Evolutionary conservation across 1,284 basidiomycete species (phyloP).

Genomic region (Athelia sp.): DNA sequence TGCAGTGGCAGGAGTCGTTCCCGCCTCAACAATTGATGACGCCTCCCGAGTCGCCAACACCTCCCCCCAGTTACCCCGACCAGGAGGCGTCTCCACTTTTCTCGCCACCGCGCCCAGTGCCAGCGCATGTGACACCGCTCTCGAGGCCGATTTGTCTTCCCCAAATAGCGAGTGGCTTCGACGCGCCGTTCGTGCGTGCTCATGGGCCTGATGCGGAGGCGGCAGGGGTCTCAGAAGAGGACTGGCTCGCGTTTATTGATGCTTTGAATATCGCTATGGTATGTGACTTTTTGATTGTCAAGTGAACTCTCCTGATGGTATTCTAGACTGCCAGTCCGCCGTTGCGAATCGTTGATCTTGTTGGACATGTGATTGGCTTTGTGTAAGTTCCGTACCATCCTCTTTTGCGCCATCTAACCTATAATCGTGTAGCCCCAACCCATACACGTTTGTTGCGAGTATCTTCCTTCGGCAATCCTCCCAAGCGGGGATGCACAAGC

Average conservation of each 20-base stretch:
- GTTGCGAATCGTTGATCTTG: slow-evolving; percentile 11
- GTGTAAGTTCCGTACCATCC: slow-evolving; percentile 7
- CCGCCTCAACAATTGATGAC: too few relatives aligned
- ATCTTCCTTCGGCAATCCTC: slow-evolving; percentile 9
- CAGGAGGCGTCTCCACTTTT: too few relatives aligned
- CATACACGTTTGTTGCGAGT: slow-evolving; percentile 9
- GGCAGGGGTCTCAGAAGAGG: background rate
- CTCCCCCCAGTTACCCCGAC: too few relatives aligned
- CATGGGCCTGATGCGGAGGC: background rate
- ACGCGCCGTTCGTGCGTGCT: background rate
- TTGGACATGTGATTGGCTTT: slow-evolving; percentile 12
- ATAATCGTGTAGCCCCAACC: slow-evolving; percentile 6
- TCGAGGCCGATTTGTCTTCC: background rate
- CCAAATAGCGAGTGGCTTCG: background rate
- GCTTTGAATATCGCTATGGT: slow-evolving; percentile 9
- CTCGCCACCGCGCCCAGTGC: too few relatives aligned
- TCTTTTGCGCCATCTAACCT: background rate
- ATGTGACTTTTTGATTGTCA: background rate
- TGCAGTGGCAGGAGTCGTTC: too few relatives aligned
- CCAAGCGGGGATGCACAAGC: slow-evolving; percentile 7
- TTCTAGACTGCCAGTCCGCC: slow-evolving; percentile 10
- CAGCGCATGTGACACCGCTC: too few relatives aligned
- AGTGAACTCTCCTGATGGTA: background rate
- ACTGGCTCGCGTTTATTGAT: slow-evolving; percentile 3
- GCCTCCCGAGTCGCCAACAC: too few relatives aligned